Base-by-base conservation (phyloP, 2,329 filamentous ascomycete species). In the Amesomyces nigricolor region DNA sequence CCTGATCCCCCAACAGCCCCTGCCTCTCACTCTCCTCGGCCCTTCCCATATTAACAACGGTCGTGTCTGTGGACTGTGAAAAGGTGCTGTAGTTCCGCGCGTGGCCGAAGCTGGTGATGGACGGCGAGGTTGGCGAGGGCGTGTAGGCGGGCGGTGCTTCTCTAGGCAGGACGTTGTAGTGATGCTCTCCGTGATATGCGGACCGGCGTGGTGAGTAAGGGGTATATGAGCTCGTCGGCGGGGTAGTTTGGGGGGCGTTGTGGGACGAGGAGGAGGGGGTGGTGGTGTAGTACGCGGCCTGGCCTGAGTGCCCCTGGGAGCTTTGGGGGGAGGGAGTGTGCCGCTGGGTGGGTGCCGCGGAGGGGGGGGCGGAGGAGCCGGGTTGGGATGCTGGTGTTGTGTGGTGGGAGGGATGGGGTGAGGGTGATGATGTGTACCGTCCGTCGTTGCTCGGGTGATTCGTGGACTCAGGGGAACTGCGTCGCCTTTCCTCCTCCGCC, bases 111-210 rank as follows among this genome's bases (percentile, higher is more conserved):
- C 22, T 50, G 10, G 47, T 54, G 29, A 53, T 53, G 14, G 66
- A 59, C 7, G 70, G 66, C 11, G 73, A 72, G 19, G 60, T 65
- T 0, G 70, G 68, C 14, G 70, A 68, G 7, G 76, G 75, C 2
- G 74, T 75, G 64, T 80, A 80, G 9, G 78, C 78, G 6, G 78
- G 78, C 9, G 78, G 78, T 5, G 77, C 76, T 54, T 77, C 75
- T 40, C 61, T 58, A 2, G 63, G 67, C 22, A 57, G 3, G 32
- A 60, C 57, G 10, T 48, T 54, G 2, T 26, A 26, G 22, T 53
- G 58, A 10, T 26, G 38, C 6, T 60, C 51, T 19, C 22, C 47
- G n/a, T 52, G 48, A 63, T 63, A 56, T 63, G 58, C 35, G 57
- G 53, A 58, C 54, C 42, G 59, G 47, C 40, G 62, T 44, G 47